Percentiles rank a stretch among this genome's conserved stretches.
phyloP scores from a whole-genome alignment of 805 yeast species.

The Kodamaea leandrae region DNA sequence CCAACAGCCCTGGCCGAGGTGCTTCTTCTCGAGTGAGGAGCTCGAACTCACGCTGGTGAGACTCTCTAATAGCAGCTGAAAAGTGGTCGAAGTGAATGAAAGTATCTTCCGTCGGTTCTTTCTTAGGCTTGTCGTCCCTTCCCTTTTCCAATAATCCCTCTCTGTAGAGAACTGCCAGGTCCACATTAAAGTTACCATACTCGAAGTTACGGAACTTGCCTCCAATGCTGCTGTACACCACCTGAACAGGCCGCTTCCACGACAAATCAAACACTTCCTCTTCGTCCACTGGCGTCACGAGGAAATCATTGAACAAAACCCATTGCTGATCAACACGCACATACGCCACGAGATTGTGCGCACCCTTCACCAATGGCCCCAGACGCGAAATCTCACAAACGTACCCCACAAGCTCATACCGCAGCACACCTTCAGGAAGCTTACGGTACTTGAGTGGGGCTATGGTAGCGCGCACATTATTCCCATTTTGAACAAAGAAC shows the following conservation, averaged over 20 bases:
- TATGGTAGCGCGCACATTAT: neutral
- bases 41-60: constrained; percentile 59
- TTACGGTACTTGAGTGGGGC: constrained; percentile 5
- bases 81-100: constrained; percentile 45
- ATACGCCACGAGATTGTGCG: constrained; percentile 61
- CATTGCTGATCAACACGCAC: constrained; percentile 55
- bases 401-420: constrained; percentile 65
- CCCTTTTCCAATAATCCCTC: neutral
- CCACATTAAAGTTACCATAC: constrained; percentile 33
- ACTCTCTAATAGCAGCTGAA: constrained; percentile 62
- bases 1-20: constrained; percentile 69
- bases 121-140: neutral
- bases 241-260: constrained; percentile 82
- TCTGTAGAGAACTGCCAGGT: constrained; percentile 64
- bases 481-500: constrained; percentile 39
- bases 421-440: constrained; percentile 29
- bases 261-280: constrained; percentile 74
- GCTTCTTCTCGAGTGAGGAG: constrained; percentile 67
- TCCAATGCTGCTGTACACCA: constrained; percentile 44
- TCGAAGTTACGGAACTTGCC: constrained; percentile 39
- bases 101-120: neutral
- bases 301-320: constrained; percentile 88
- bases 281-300: constrained; percentile 72
- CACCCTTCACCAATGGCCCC: constrained; percentile 33
- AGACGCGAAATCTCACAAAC: constrained; percentile 64